A percentile compares a stretch with the other conserved stretches of the same genome.
These are phyloP conservation scores for Candida morakotiae DNA, from an alignment of 805 yeast species.

Conservation along the genomic window DNA sequence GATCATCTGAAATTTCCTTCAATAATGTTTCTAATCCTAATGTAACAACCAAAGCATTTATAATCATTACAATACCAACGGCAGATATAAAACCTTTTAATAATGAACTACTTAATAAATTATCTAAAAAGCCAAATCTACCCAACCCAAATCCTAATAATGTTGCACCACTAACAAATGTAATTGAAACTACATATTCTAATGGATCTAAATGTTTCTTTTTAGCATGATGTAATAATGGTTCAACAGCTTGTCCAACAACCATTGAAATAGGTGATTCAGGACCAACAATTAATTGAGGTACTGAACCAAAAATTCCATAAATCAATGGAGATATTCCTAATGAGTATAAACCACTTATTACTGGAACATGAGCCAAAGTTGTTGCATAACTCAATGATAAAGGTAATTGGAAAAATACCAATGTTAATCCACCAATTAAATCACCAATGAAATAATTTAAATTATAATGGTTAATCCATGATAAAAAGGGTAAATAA, in stretches of 20 bases:
- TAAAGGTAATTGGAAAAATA: constrained; percentile 88
- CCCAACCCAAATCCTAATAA: constrained; percentile 71
- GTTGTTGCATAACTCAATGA: constrained; percentile 46
- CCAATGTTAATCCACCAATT: constrained; percentile 81
- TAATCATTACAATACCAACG: constrained; percentile 42
- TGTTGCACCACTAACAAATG: constrained; percentile 72
- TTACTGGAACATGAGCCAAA: constrained; percentile 40
- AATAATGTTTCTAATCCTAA: constrained; percentile 57
- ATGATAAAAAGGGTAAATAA: constrained; percentile 62
- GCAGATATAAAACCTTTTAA: constrained; percentile 43
- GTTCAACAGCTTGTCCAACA: constrained; percentile 46
- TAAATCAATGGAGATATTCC: constrained; percentile 39
- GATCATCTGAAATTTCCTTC: constrained; percentile 32
- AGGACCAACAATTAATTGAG: constrained; percentile 46
- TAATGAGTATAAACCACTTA: constrained; percentile 35
- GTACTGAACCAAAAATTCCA: constrained; percentile 40
- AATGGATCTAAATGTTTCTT: constrained; percentile 32
- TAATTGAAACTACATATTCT: constrained; percentile 61
- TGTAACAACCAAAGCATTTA: constrained; percentile 67
- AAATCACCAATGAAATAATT: constrained; percentile 55
- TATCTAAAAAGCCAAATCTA: constrained; percentile 71
- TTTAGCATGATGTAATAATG: constrained; percentile 32
- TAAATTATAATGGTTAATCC: constrained; percentile 54
- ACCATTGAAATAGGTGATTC: constrained; percentile 43
- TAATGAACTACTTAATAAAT: constrained; percentile 36